These are phyloP conservation scores for Aspergillus biplanus DNA, from an alignment of 495 filamentous ascomycete genomes.

Conservation along the genomic window DNA sequence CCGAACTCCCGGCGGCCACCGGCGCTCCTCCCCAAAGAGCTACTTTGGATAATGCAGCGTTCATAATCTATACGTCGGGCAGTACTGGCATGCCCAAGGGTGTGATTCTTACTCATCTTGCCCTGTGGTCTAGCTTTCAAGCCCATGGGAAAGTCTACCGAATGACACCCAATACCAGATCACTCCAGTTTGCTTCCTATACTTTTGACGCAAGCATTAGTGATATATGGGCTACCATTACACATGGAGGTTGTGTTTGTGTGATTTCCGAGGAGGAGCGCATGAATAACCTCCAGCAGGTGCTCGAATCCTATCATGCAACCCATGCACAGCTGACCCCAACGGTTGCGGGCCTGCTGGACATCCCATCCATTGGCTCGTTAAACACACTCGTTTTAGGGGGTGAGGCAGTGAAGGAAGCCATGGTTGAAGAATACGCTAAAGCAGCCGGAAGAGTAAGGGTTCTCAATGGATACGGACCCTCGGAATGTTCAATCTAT, in stretches of 20 bases:
- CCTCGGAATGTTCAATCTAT: constrained; percentile 10
- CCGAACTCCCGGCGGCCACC: background rate
- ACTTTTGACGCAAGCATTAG: constrained; percentile 20
- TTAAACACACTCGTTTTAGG: constrained; percentile 2
- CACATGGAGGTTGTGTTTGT: constrained; percentile 14
- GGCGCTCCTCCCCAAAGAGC: background rate
- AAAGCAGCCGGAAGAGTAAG: constrained; percentile 15
- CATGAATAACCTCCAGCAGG: constrained; percentile 7
- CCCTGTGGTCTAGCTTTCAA: constrained; percentile 16
- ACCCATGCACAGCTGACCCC: constrained; percentile 10
- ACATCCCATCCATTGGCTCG: background rate
- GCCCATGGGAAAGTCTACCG: constrained; percentile 16
- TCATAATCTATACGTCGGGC: constrained; percentile 19
- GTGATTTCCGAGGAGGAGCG: constrained; percentile 6
- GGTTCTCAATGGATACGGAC: constrained; percentile 7
- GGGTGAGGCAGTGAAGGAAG: constrained; percentile 5
- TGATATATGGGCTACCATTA: constrained; percentile 18
- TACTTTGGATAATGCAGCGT: constrained; percentile 10
- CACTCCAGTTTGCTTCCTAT: constrained; percentile 17
- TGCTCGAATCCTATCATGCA: background rate
- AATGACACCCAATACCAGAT: constrained; percentile 11
- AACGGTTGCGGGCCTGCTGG: background rate
- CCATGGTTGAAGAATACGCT: constrained; percentile 7
- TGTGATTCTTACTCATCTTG: constrained; percentile 18
- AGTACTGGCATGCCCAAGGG: constrained; percentile 20